Evolutionary conservation across 306 rosid species (phyloP).

Genomic region (Boehmeria nivea): DNA sequence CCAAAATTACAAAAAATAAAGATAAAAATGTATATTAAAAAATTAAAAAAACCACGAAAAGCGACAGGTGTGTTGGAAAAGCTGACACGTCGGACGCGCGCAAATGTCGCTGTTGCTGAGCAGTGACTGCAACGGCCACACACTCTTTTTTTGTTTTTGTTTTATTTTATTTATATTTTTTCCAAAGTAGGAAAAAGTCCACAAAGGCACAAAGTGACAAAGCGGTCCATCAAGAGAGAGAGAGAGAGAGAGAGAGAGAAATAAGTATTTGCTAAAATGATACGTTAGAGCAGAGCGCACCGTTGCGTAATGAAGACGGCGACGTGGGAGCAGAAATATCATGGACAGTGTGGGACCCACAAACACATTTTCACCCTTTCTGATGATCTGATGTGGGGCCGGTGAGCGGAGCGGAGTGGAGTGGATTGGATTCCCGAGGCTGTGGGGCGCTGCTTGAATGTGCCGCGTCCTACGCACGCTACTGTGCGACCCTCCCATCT

Average conservation of each 20-base stretch:
- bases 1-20: no score
- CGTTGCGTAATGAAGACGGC: conserved; percentile 22
- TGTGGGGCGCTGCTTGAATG: conserved; percentile 24
- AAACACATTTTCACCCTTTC: background rate
- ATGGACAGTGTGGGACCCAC: background rate
- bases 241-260: no score
- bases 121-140: conserved; percentile 34
- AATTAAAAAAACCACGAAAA: conserved; percentile 14
- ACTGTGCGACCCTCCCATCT: conserved; percentile 22
- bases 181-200: conserved; percentile 16
- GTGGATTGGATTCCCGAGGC: conserved; percentile 14
- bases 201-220: conserved; percentile 10
- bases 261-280: background rate
- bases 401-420: background rate
- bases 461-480: conserved; percentile 29
- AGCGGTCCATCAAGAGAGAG: no score
- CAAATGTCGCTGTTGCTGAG: conserved; percentile 73
- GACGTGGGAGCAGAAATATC: conserved; percentile 23
- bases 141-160: background rate
- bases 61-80: conserved; percentile 57
- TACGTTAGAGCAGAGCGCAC: background rate
- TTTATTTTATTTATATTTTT: background rate
- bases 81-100: conserved; percentile 86
- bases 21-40: no score
- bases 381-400: conserved; percentile 2